A percentile compares a stretch with the other conserved stretches of the same genome.
These are phyloP conservation scores for Huntiella moniliformis DNA, from an alignment of 2,329 filamentous ascomycete species.

Conservation along the genomic window DNA sequence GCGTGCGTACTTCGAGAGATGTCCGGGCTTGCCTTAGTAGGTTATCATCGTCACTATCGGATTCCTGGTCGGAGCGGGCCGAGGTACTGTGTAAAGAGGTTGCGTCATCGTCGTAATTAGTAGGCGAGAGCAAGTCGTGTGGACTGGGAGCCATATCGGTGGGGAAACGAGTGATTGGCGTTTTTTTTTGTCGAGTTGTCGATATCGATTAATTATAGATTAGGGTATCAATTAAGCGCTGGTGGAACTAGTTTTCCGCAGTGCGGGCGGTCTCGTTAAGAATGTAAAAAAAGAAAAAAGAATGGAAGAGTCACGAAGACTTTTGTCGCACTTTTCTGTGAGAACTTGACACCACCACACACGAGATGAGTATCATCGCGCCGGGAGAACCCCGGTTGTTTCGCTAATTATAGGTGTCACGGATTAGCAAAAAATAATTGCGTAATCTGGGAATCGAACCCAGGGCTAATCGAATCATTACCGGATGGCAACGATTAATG, in stretches of 20 bases:
- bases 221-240: too few relatives aligned
- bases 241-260: too few relatives aligned
- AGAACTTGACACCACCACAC: too few relatives aligned
- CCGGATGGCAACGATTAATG: constrained; percentile 10
- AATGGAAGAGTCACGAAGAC: too few relatives aligned
- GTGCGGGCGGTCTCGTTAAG: too few relatives aligned
- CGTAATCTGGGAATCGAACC: constrained; percentile 10
- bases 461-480: constrained; percentile 10
- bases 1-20: constrained; percentile 48
- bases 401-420: background rate
- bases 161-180: background rate
- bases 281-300: background rate
- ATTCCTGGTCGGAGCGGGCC: constrained; percentile 49
- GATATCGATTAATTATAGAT: too few relatives aligned
- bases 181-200: background rate
- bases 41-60: constrained; percentile 58
- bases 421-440: background rate
- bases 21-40: constrained; percentile 46
- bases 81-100: constrained; percentile 37
- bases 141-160: background rate
- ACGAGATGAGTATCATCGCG: too few relatives aligned
- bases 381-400: background rate
- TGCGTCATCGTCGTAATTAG: constrained; percentile 50
- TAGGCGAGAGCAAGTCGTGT: constrained; percentile 36
- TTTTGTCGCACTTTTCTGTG: too few relatives aligned